Base-by-base conservation (phyloP, 2,329 filamentous ascomycete species). In the Fonsecaea erecta region DNA sequence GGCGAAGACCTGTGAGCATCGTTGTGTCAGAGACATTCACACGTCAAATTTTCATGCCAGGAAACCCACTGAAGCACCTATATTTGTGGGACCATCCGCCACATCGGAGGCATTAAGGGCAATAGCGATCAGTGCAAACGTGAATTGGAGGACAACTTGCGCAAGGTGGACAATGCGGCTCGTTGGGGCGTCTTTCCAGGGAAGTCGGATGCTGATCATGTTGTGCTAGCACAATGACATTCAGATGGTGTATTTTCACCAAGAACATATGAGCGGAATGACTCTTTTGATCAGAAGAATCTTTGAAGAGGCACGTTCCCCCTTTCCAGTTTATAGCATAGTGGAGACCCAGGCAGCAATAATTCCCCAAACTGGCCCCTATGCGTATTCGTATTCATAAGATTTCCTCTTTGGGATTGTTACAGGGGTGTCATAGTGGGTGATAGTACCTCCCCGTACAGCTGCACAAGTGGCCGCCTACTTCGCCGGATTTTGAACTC, bases 31-130 rank as follows among this genome's bases (percentile, higher is more conserved):
- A 9, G 24, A 30, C 7, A 18, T 28, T 12, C 34, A 32, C 5
- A 9, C 18, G 11, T 21, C 26, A 24, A 30, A 53, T 12, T 12
- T 24, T 32, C 40, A 28, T 52, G 7, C 9, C 5, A 5, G 34
- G 30, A 11, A 16, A 61, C 59, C 28, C 16, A 61, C 59, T 24
- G 59, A 61, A 34, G 40, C 24, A 9, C 59, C 59, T 14, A 51
- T 53, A 46, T 54, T 48, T 21, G 32, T 61, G 24, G 48, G 48
- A 11, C 26, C 59, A 35, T 46, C 9, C 3, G 21, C 51, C 8
- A 61, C 54, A 24, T 61, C 34, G 7, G 59, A 61, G 18, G 59
- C 59, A 54, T 61, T 61, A 34, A 61, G 21, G 30, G 48, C 59
- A 16, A 61, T 61, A 16, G 30, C 59, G 54, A 46, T 54, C 28